phyloP scores from a whole-genome alignment of 768 basidiomycete species.

The Plicaturopsis crispa region DNA sequence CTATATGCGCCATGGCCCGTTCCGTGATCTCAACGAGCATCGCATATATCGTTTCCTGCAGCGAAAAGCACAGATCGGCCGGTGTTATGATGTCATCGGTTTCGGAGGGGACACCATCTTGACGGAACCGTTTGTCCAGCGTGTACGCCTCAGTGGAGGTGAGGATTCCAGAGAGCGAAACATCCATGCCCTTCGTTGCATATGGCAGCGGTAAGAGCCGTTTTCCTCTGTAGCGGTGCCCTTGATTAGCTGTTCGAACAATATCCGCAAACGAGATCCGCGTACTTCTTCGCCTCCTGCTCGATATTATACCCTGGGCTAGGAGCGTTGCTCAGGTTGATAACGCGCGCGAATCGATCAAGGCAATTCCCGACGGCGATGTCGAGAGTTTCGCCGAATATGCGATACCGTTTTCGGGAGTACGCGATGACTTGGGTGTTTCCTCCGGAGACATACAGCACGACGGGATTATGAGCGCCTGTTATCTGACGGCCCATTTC shows the following conservation, averaged over 20 bases:
- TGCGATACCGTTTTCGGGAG: slow-evolving; percentile 93
- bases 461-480: slow-evolving; percentile 89
- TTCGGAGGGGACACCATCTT: slow-evolving; percentile 28
- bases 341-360: slow-evolving; percentile 93
- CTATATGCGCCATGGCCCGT: slow-evolving; percentile 97
- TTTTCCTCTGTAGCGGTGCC: slow-evolving; percentile 72
- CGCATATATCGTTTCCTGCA: slow-evolving; percentile 95
- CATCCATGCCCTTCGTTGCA: slow-evolving; percentile 97
- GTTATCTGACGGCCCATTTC: slow-evolving; percentile 98
- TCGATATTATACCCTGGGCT: slow-evolving; percentile 97
- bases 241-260: not conserved
- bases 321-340: slow-evolving; percentile 92
- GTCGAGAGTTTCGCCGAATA: slow-evolving; percentile 97
- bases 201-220: slow-evolving; percentile 83
- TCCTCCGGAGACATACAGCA: slow-evolving; percentile 96
- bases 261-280: slow-evolving; percentile 3
- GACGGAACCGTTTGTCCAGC: slow-evolving; percentile 73
- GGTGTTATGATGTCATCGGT: slow-evolving; percentile 77
- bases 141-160: slow-evolving; percentile 87
- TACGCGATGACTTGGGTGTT: slow-evolving; percentile 99
- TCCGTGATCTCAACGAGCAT: slow-evolving; percentile 99
- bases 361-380: slow-evolving; percentile 99
- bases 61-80: slow-evolving; percentile 93
- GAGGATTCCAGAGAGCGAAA: slow-evolving; percentile 91
- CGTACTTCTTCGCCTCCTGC: slow-evolving; percentile 84